Evolutionary conservation across 2,329 filamentous ascomycete genomes (phyloP).

Genomic region (Furcasterigmium furcatum): DNA sequence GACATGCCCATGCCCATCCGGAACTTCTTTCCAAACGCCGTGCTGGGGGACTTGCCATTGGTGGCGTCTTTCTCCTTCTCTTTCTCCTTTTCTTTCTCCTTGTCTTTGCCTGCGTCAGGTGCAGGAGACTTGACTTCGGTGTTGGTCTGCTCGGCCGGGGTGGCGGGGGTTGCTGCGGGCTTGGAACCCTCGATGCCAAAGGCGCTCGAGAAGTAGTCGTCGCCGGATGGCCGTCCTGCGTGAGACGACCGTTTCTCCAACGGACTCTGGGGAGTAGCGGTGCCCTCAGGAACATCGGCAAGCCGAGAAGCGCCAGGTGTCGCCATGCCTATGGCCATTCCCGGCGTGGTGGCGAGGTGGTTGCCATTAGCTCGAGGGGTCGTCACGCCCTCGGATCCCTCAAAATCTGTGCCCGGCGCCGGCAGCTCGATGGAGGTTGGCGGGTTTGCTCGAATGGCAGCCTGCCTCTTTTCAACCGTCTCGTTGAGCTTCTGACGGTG

Average conservation of each 20-base stretch:
- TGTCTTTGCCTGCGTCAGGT: slow-evolving; percentile 42
- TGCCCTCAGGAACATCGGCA: slow-evolving; percentile 46
- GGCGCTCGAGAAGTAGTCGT: slow-evolving; percentile 77
- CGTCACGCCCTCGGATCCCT: slow-evolving; percentile 26
- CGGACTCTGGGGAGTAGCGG: slow-evolving; percentile 36
- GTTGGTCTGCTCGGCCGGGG: slow-evolving; percentile 28
- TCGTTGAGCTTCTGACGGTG: slow-evolving; percentile 69
- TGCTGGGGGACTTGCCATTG: slow-evolving; percentile 55
- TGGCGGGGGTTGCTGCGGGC: slow-evolving; percentile 41
- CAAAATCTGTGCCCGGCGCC: slow-evolving; percentile 29
- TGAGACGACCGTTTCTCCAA: slow-evolving; percentile 55
- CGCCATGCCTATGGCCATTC: slow-evolving; percentile 73
- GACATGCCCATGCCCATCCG: slow-evolving; percentile 65
- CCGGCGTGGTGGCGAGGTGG: slow-evolving; percentile 65
- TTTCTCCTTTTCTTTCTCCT: slow-evolving; percentile 35
- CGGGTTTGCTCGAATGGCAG: slow-evolving; percentile 51
- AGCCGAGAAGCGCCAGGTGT: slow-evolving; percentile 54
- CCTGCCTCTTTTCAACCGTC: slow-evolving; percentile 54
- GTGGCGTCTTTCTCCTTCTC: slow-evolving; percentile 40
- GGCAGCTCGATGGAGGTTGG: slow-evolving; percentile 56
- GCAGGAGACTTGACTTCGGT: slow-evolving; percentile 24
- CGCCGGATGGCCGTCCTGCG: slow-evolving; percentile 57
- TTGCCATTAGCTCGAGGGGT: slow-evolving; percentile 65
- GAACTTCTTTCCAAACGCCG: slow-evolving; percentile 82
- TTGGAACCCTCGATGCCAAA: slow-evolving; percentile 46